Percentiles rank a stretch among this genome's conserved stretches.
Conservation (phyloP, 2,329 filamentous ascomycete species). For the Pseudogymnoascus sp. region DNA sequence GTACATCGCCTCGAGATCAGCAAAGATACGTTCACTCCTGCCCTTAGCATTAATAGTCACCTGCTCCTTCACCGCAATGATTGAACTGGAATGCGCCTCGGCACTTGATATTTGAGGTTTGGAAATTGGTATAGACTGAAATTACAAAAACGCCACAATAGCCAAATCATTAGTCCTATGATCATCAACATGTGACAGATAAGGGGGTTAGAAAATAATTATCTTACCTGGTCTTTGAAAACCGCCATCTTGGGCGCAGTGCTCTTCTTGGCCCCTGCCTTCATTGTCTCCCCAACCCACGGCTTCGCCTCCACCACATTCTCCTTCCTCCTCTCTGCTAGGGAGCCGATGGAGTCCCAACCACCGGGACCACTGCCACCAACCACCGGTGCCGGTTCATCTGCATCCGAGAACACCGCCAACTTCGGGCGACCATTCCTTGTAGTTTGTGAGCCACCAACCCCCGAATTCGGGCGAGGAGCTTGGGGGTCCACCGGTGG, state of each 20-base stretch:
- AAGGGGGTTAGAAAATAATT: slow-evolving; percentile 25
- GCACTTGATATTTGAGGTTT: slow-evolving; percentile 41
- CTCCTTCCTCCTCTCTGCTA: slow-evolving; percentile 88
- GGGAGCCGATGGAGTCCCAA: slow-evolving; percentile 86
- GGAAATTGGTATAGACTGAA: slow-evolving; percentile 48
- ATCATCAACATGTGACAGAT: slow-evolving; percentile 69
- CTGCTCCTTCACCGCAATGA: slow-evolving; percentile 66
- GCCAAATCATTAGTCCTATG: slow-evolving; percentile 83
- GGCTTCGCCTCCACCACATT: slow-evolving; percentile 79
- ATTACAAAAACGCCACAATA: slow-evolving; percentile 47
- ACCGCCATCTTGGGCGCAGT: slow-evolving; percentile 75
- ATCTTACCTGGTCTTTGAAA: slow-evolving; percentile 92
- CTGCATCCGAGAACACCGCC: slow-evolving; percentile 78
- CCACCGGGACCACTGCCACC: slow-evolving; percentile 55
- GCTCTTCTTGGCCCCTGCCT: slow-evolving; percentile 74
- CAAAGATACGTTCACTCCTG: slow-evolving; percentile 77
- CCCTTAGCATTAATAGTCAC: slow-evolving; percentile 78
- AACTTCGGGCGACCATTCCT: slow-evolving; percentile 74
- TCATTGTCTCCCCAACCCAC: slow-evolving; percentile 86
- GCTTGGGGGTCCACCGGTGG: slow-evolving; percentile 54
- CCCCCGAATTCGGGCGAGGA: slow-evolving; percentile 41
- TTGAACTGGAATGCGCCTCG: slow-evolving; percentile 42
- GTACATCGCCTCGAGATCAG: slow-evolving; percentile 79
- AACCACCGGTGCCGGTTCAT: slow-evolving; percentile 48
- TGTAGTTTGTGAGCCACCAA: slow-evolving; percentile 41